Percentiles rank a stretch among this genome's conserved stretches.
Evolutionary conservation across 148 eudicot species (phyloP).

Genomic region (Vaccinium myrtillus): DNA sequence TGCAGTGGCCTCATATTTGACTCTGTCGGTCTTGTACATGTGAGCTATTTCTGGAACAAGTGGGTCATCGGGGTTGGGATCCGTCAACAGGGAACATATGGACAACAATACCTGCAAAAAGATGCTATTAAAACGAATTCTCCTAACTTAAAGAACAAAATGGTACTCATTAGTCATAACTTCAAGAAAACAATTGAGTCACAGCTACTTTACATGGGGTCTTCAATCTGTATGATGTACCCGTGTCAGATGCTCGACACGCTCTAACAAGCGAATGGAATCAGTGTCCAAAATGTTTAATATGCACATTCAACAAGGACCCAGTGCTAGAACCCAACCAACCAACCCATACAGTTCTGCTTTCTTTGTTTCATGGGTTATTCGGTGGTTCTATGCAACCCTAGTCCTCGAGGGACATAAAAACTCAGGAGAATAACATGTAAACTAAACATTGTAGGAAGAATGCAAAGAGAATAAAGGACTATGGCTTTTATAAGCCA

Average conservation of each 20-base stretch:
- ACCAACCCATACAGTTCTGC: background rate
- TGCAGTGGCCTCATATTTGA: constrained; percentile 21
- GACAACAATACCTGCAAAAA: constrained; percentile 19
- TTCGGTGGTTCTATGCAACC: background rate
- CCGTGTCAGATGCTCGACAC: background rate
- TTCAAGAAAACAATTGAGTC: background rate
- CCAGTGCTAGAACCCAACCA: background rate
- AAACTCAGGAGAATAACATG: background rate
- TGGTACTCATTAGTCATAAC: too few relatives aligned
- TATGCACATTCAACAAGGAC: background rate
- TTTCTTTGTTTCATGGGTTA: background rate
- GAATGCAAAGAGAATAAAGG: background rate
- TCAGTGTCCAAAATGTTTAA: background rate
- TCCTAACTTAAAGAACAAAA: too few relatives aligned
- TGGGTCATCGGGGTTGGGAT: constrained; percentile 24
- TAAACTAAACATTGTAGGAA: background rate
- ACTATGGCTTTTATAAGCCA: background rate
- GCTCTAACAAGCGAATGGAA: background rate
- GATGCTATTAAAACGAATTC: background rate
- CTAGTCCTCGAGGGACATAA: background rate
- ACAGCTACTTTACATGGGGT: background rate
- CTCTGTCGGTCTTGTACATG: constrained; percentile 20
- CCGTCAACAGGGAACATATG: constrained; percentile 24
- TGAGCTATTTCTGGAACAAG: constrained; percentile 25
- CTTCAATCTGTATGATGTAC: background rate